These are phyloP conservation scores for Colletotrichum theobromicola DNA, from an alignment of 2,329 filamentous ascomycete species.

Conservation along the genomic window DNA sequence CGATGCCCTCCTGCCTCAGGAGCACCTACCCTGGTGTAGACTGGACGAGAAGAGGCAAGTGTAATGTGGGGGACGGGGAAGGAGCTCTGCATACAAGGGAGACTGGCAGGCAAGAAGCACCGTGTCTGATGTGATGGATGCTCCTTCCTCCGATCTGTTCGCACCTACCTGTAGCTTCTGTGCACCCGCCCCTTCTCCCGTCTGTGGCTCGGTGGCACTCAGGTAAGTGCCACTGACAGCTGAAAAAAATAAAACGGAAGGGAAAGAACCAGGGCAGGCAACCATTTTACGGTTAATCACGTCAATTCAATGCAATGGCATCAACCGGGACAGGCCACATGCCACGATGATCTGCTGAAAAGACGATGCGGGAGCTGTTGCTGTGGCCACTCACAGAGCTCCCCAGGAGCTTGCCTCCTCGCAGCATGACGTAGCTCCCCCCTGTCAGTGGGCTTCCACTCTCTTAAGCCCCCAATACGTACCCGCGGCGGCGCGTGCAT, in stretches of 20 bases:
- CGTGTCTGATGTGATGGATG: neutral
- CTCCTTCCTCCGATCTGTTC: neutral
- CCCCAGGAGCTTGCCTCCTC: slow-evolving; percentile 7
- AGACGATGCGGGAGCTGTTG: slow-evolving; percentile 15
- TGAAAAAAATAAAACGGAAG: neutral
- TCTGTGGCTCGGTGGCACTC: neutral
- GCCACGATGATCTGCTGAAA: slow-evolving; percentile 20
- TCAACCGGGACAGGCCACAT: neutral
- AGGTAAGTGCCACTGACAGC: neutral
- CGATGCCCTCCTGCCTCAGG: neutral
- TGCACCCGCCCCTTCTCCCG: neutral
- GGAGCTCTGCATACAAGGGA: neutral
- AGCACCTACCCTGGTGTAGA: neutral
- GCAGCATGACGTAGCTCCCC: slow-evolving; percentile 21
- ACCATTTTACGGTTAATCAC: slow-evolving; percentile 2
- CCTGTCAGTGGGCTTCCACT: neutral
- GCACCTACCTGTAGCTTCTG: neutral
- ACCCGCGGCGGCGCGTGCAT: slow-evolving; percentile 1
- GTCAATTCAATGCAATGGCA: slow-evolving; percentile 17
- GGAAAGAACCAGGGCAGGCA: neutral
- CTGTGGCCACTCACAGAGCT: slow-evolving; percentile 22
- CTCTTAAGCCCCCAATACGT: neutral
- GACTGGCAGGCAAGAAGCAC: neutral
- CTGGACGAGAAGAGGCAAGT: neutral
- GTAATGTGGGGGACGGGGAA: neutral